Evolutionary conservation across 805 yeast genomes (phyloP), one percentile per base, ranked within the genome.

Genomic region (Starmerella asiatica): DNA sequence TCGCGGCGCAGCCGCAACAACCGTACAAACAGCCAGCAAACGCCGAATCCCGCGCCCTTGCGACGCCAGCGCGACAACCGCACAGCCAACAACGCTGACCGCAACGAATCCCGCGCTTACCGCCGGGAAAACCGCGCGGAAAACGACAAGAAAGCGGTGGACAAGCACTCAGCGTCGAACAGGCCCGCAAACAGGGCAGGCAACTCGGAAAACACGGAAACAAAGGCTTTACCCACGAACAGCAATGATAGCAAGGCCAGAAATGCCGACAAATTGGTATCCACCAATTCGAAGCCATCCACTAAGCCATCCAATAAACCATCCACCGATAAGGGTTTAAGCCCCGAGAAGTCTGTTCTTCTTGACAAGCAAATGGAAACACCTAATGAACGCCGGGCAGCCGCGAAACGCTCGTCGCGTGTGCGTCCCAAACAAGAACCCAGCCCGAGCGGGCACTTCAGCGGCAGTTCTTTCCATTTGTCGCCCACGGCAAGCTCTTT

Each of bases 401-500:
- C 20, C 29, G 23, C 9, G 34, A 3, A 29, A 21, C n/a, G 31
- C 29, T n/a, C 12, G 30, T 12, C 39, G 16, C 34, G 20, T 26
- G 27, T 11, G 30, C 19, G 15, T 23, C 8, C 29, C n/a, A 34
- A n/a, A 16, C 29, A 6, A 7, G 14, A 14, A 15, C 15, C 29
- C 21, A 5, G 18, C 2, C 33, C 30, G 11, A 33, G 24, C 16
- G 40, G 28, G 21, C 41, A 39, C 31, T 46, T 34, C 37, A 40
- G 48, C 32, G 56, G 56, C 11, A 45, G 50, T 39, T 44, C 45
- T 17, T 52, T 52, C 48, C 45, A 51, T 32, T 34, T 42, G 12
- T 48, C 54, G n/a, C 56, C 56, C n/a, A 52, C 43, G 15, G 52
- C 55, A 4, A 41, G 48, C 17, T 33, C 50, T 21, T 40, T 53